Evolutionary conservation across 495 filamentous ascomycete species (phyloP), one percentile per base, ranked within the genome.

Genomic region (Usnea hakonensis): DNA sequence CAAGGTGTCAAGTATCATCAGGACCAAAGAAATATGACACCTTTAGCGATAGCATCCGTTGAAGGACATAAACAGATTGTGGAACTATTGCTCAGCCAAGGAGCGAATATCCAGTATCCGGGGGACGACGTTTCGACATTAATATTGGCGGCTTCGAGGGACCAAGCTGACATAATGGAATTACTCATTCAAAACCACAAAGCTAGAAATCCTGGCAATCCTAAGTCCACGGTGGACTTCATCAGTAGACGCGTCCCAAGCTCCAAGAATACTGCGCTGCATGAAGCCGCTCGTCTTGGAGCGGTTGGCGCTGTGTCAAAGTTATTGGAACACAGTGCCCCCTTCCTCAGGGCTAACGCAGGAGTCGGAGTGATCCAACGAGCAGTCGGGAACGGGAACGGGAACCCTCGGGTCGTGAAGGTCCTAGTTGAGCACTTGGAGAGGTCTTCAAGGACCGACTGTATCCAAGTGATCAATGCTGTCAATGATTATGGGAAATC

Each of bases 351-450:
- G n/a, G 40, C 37, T 28, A 26, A 60, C 13, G 33, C 11, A 16
- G 40, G 40, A 28, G 57, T 60, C n/a, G 57, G 57, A 28, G 23
- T 48, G 11, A 21, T 60, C 37, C 57, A 60, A 30, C 8, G 26
- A 10, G 57, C 57, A 48, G 21, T 19, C 23, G 50, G 57, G 57
- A 40, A 60, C 23, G 50, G 57, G 57, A 40, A 60, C 26, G 57
- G 57, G 10, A 43, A 28, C 50, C 40, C 57, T 46, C 37, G n/a
- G 10, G 41, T 60, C 8, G 57, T 60, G 16, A 60, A 60, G 37
- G 26, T 30, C 6, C 26, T 60, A 28, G 37, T 60, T 48, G 57
- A 48, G 28, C 40, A 60, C 38, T 26, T 60, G 19, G 40, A 60
- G 23, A 43, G 26, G 23, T 33, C 57, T 33, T 30, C 37, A 30